These are phyloP conservation scores for Turnera subulata DNA, from an alignment of 345 rosid genomes.

Conservation along the genomic window DNA sequence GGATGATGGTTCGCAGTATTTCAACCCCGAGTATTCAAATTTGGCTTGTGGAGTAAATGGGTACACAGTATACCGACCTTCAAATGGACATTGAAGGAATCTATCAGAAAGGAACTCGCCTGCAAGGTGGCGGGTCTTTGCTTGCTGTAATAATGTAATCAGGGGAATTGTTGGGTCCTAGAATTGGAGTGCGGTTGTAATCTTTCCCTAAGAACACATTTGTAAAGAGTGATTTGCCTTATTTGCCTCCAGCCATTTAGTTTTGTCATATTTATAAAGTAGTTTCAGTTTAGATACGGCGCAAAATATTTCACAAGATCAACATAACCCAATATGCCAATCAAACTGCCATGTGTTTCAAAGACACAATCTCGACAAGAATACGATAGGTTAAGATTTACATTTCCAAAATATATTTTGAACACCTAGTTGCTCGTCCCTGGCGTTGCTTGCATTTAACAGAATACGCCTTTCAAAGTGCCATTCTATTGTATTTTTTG, in stretches of 20 bases:
- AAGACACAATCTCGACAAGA: no score
- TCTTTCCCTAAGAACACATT: slow-evolving; percentile 44
- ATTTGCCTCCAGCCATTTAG: slow-evolving; percentile 27
- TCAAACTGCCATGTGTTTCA: no score
- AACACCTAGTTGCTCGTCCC: no score
- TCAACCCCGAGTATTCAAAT: slow-evolving; percentile 43
- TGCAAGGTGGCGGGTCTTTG: slow-evolving; percentile 8
- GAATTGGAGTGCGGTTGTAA: slow-evolving; percentile 53
- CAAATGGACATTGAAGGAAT: slow-evolving; percentile 61
- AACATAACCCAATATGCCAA: no score
- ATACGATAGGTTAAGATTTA: no score
- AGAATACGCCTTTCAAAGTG: no score
- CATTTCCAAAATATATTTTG: no score
- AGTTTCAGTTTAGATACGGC: not conserved
- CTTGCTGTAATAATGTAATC: slow-evolving; percentile 32
- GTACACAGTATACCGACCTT: slow-evolving; percentile 60
- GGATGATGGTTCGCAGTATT: slow-evolving; percentile 46
- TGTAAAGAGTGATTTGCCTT: slow-evolving; percentile 45
- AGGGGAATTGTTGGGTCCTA: slow-evolving; percentile 37
- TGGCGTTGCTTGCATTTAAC: no score
- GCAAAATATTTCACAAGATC: no score
- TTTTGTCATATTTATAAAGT: not conserved
- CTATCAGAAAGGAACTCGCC: slow-evolving; percentile 6
- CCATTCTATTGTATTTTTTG: no score
- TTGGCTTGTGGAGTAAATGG: slow-evolving; percentile 57